Percentiles rank a stretch among this genome's conserved stretches.
Conservation (phyloP, 805 yeast genomes). For the Kluyveromyces siamensis region DNA sequence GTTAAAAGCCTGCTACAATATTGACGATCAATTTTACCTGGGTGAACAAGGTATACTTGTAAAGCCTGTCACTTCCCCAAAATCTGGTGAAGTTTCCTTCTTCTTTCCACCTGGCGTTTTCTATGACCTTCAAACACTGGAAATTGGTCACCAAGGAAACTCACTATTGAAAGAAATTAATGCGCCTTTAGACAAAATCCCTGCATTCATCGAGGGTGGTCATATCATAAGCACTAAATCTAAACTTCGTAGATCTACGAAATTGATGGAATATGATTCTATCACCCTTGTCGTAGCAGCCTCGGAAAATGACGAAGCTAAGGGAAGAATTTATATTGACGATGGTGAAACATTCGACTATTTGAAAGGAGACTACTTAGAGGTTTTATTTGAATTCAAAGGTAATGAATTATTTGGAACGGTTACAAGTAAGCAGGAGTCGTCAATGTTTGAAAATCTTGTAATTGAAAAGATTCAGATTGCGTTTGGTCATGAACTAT, state of each 20-base stretch:
- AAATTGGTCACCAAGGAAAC: conserved; percentile 10
- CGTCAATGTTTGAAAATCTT: conserved; percentile 27
- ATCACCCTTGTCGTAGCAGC: conserved; percentile 64
- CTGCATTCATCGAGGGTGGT: conserved; percentile 74
- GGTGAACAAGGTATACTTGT: conserved; percentile 66
- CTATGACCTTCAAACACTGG: conserved; percentile 42
- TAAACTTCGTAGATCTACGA: conserved; percentile 72
- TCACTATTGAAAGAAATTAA: conserved; percentile 23
- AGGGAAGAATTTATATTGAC: conserved; percentile 62
- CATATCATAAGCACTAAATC: conserved; percentile 57
- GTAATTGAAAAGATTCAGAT: conserved; percentile 48
- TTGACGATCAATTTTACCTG: conserved; percentile 79
- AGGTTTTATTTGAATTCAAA: conserved; percentile 32
- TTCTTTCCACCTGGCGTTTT: conserved; percentile 41
- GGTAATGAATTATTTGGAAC: conserved; percentile 27
- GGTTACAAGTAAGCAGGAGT: conserved; percentile 19
- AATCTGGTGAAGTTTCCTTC: conserved; percentile 29
- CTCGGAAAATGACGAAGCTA: conserved; percentile 39
- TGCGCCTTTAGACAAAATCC: conserved; percentile 52
- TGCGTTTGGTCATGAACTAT: conserved; percentile 28
- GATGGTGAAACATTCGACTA: conserved; percentile 73
- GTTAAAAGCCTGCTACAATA: conserved; percentile 34
- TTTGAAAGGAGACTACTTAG: conserved; percentile 40
- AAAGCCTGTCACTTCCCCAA: conserved; percentile 67
- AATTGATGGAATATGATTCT: conserved; percentile 70